phyloP scores from a whole-genome alignment of 768 basidiomycete genomes.

The Hemileccinum rubropunctum region DNA sequence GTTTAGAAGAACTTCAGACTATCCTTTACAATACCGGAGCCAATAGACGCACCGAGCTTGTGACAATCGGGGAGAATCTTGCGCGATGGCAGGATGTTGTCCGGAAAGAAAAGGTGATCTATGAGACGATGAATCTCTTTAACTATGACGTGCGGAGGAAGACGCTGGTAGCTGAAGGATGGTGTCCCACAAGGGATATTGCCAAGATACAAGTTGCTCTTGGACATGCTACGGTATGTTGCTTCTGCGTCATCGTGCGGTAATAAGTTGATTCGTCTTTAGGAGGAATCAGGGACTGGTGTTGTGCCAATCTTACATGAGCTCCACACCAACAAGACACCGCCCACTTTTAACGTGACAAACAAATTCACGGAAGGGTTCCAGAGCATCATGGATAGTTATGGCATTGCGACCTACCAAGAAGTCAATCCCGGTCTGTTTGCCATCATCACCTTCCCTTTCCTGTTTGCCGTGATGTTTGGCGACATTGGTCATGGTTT shows the following conservation, averaged over 20 bases:
- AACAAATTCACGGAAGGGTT: conserved; percentile 97
- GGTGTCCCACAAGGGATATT: conserved; percentile 95
- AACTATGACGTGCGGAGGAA: conserved; percentile 92
- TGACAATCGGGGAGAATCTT: conserved; percentile 80
- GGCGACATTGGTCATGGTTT: conserved; percentile 97
- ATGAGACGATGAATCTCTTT: conserved; percentile 92
- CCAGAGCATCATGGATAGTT: conserved; percentile 98
- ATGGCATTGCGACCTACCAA: conserved; percentile 92
- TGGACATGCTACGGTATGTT: conserved; percentile 74
- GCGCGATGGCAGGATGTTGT: conserved; percentile 94
- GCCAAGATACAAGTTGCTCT: conserved; percentile 81
- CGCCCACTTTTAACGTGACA: conserved; percentile 92
- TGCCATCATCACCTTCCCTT: conserved; percentile 91
- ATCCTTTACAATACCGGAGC: conserved; percentile 87
- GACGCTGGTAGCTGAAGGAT: conserved; percentile 95
- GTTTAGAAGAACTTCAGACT: conserved; percentile 88
- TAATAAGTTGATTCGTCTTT: background rate
- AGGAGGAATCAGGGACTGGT: conserved; percentile 89
- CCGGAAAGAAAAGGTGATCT: conserved; percentile 92
- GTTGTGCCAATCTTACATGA: conserved; percentile 92
- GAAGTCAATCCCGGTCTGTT: conserved; percentile 97
- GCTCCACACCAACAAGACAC: conserved; percentile 83
- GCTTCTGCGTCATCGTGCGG: background rate
- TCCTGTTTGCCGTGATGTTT: conserved; percentile 99
- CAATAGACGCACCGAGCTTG: conserved; percentile 78